Base-by-base conservation (phyloP, 495 filamentous ascomycete species). In the Apiosordaria backusii region DNA sequence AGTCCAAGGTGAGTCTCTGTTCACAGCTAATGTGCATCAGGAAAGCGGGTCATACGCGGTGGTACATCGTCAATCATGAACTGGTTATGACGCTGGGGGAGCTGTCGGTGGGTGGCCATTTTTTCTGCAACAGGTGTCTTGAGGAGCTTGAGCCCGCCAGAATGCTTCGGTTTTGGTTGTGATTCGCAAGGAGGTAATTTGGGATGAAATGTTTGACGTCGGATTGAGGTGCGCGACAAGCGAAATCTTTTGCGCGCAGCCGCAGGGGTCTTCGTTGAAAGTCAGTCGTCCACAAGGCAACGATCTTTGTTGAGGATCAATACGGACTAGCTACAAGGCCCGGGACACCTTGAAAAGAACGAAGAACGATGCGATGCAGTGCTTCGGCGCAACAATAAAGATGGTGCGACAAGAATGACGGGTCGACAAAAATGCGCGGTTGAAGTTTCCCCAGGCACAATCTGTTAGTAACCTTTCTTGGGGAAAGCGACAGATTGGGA, bases 11-110 rank as follows among this genome's bases (percentile, higher is more conserved):
- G 50, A 70, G 61, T 27, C 3, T 75, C 76, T 72, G 79, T 77
- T 77, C 65, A 78, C 78, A 63, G 63, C 54, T 50, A 26, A 13
- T 45, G 5, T 45, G 25, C 45, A 59, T 50, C 18, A 63, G 35
- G 22, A 66, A 57, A 68, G 67, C 60, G 65, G 64, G 60, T 66
- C 73, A 65, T 83, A 86, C 84, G 84, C 72, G 89, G 84, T 68
- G 93, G 88, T 58, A 86, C 81, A 65, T 93, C 88, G 45, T 90
- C 84, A 24, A 84, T 82, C 75, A 97, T 85, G 60, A 93, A 85
- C 72, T 90, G 92, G 78, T 97, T 96, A 70, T 82, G 78, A 73
- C 81, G 84, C 70, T 82, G 84, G 0, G 92, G 93, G 52, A 97
- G 85, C 62, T 77, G 74, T 74, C 92, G 81, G 64, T 74, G 78